Evolutionary conservation across 2,329 filamentous ascomycete species (phyloP), one percentile per base, ranked within the genome.

Genomic region (Penicillium glabrum): DNA sequence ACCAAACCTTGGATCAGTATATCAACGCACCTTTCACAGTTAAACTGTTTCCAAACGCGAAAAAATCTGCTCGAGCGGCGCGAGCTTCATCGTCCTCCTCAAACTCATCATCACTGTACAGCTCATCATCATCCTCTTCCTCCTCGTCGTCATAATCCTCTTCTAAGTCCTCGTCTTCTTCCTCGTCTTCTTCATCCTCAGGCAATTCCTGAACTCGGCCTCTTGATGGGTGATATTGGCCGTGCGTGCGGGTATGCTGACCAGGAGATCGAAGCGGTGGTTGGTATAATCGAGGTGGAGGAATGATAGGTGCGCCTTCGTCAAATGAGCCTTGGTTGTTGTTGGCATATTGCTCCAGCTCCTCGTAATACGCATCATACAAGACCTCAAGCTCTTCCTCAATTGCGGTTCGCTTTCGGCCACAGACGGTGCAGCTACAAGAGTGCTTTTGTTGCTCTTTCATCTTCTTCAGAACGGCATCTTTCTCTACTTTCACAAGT

Each of bases 401-500:
- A 66, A 99, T 99, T 39, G 95, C 95, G 13, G 90, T 96, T 53
- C 95, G 87, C 79, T 99, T 99, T 64, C 95, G 86, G 52, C 95
- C 95, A 75, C 95, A 99, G 41, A 99, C 93, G 5, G 92, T 96
- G 76, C 95, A 99, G 74, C 93, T 97, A 80, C 95, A 99, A 2
- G 93, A 98, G 74, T 98, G 93, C 77, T 98, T 98, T 75, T 99
- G 95, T 76, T 99, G 95, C 76, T 99, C 95, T 82, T 99, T 99
- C 95, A 99, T 99, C 81, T 99, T 99, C 71, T 91, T 92, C 55
- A 99, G 79, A 0, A 99, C 95, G 8, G 95, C 93, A 76, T 99
- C 93, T 78, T 99, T 99, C 77, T 99, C 95, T 29, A 99, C 93
- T 77, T 97, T 97, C 70, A 99, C 92, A 46, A 99, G 81, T 16